Evolutionary conservation across 768 basidiomycete species (phyloP), one percentile per base, ranked within the genome.

Genomic region (Rhodotorula babjevae): DNA sequence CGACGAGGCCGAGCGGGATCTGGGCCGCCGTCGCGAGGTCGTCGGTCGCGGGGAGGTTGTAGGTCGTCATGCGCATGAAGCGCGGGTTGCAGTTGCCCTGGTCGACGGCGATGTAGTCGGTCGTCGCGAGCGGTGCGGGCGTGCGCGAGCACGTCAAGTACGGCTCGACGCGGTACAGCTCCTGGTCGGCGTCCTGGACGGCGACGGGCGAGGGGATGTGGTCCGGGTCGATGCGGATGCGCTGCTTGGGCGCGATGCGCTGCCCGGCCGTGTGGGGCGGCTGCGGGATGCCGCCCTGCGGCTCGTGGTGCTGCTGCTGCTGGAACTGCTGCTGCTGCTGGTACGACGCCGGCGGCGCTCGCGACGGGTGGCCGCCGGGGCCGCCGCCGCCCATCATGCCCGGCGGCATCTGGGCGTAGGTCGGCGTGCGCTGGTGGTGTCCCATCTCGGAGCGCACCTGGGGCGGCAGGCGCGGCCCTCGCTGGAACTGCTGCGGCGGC

Each of bases 61-160:
- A 93, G 12, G 93, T 92, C 25, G 96, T 89, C 68, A 92, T 84
- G 49, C 96, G 88, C 59, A 95, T 85, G 80, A 90, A 92, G 78
- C 90, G 90, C 15, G 96, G 96, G 23, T 90, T 91, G 7, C 93
- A 90, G 82, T 95, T 97, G 69, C 95, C 95, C 85, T 98, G 93
- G 82, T 99, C 95, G 68, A 97, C 85, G n/a, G 91, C 88, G 68
- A 88, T 83, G 77, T 87, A 95, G 77, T 95, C 91, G 0, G 92
- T 89, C 12, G 90, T 92, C n/a, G 89, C 88, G 25, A 92, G 83
- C 1, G 95, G 96, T 0, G 87, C 87, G 21, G 83, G 69, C 76
- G 87, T 89, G 50, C 83, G 82, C 0, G 85, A 85, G 23, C 88
- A 82, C 16, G 87, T 88, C 83, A 86, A 84, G 76, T 87, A 92